A percentile compares a stretch with the other conserved stretches of the same genome.
These are phyloP conservation scores for Ajuga chamaepitys DNA, from an alignment of 257 asterid genomes.

Conservation along the genomic window DNA sequence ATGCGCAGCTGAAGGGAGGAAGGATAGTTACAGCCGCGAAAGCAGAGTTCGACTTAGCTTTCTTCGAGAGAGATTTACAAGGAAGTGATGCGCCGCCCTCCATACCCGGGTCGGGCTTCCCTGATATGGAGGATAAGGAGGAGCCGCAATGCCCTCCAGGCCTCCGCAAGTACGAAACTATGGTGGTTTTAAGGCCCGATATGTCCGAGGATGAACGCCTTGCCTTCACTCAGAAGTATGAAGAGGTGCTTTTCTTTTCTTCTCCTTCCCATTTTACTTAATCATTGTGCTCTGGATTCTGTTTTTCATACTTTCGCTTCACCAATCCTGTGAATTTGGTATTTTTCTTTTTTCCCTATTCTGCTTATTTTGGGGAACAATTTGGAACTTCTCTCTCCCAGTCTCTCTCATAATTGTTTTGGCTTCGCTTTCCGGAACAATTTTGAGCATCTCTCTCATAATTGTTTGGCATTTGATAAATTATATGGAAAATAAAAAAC, in stretches of 20 bases:
- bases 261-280: background rate
- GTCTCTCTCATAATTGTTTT: too few relatives aligned
- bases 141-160: conserved; percentile 96
- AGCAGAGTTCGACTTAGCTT: conserved; percentile 44
- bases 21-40: conserved; percentile 15
- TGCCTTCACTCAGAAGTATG: conserved; percentile 78
- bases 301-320: background rate
- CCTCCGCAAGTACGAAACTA: conserved; percentile 76
- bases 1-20: conserved; percentile 9
- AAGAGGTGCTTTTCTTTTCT: conserved; percentile 48
- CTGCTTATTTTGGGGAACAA: too few relatives aligned
- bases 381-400: too few relatives aligned
- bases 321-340: too few relatives aligned
- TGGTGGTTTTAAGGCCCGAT: conserved; percentile 84
- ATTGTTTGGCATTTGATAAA: too few relatives aligned
- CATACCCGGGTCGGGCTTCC: conserved; percentile 46
- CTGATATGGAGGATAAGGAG: conserved; percentile 70
- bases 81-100: conserved; percentile 43
- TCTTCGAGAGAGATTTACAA: conserved; percentile 62
- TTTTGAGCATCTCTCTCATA: too few relatives aligned
- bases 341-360: too few relatives aligned
- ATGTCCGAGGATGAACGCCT: conserved; percentile 97
- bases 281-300: background rate
- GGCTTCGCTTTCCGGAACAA: too few relatives aligned
- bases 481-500: too few relatives aligned